Base-by-base conservation (phyloP, 257 asterid genomes). In the Henckelia pumila region DNA sequence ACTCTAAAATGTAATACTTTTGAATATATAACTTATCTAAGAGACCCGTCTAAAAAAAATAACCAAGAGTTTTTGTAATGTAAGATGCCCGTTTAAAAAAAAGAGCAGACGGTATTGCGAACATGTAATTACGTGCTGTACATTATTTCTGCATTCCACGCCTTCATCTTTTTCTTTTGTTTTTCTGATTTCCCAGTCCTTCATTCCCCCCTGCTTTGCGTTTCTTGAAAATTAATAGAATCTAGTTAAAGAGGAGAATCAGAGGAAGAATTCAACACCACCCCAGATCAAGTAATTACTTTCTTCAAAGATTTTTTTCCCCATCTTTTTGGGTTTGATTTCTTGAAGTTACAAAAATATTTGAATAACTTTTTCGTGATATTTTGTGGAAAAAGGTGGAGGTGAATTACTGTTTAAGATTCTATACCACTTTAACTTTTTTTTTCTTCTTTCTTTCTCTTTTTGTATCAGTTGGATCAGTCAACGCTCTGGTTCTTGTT, bases 211-310 rank as follows among this genome's bases (percentile, higher is more conserved):
- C 33, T 77, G 49, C 53, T 66, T 63, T 73, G 53, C 23, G 69
- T 76, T 77, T 77, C 66, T 74, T 69, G 59, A 47, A 71, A 73
- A 47, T 20, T 66, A 64, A 47, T 52, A 50, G 22, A 66, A 68
- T 53, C 32, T 66, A 72, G 56, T 44, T 81, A 63, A 63, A 64
- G 59, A 32, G 52, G 29, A 22, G 69, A 55, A 66, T 47, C 9
- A 69, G 28, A 69, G 17, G 66, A 74, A 77, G 71, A 50, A 64
- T 66, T 17, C 55, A 47, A 47, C 55, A 16, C 7, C 55, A 76
- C 64, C 74, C 73, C 79, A 72, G 81, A 86, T 82, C 89, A 78
- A 80, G 86, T 84, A 75, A 80, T 86, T 71, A 2, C 35, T 56
- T 56, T 68, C 58, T 32, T 63, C 37, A 68, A 74, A 60, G 8